Conservation (phyloP, 2,329 filamentous ascomycete genomes). For the Colletotrichum musae region DNA sequence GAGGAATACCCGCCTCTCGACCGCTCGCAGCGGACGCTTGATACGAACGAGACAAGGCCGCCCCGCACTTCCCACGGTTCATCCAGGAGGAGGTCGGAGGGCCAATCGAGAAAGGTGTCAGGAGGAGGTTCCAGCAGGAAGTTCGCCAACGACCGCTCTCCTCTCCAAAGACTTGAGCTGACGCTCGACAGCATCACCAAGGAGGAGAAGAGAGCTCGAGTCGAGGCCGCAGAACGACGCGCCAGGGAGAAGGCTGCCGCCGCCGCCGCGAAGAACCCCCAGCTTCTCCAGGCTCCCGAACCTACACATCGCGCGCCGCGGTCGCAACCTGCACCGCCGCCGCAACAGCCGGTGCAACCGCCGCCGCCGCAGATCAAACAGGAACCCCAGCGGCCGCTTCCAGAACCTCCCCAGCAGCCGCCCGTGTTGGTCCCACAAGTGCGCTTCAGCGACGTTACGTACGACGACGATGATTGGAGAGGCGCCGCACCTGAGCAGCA, state of each 20-base stretch:
- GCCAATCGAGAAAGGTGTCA: constrained; percentile 56
- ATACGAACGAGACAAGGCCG: constrained; percentile 42
- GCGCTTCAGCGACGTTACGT: constrained; percentile 24
- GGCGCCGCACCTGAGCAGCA: constrained; percentile 40
- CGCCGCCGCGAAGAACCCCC: constrained; percentile 51
- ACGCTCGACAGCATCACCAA: constrained; percentile 94
- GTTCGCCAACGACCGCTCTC: constrained; percentile 87
- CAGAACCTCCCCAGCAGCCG: constrained; percentile 27
- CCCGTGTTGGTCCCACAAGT: constrained; percentile 30
- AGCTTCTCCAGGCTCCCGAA: constrained; percentile 45
- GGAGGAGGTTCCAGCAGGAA: constrained; percentile 64
- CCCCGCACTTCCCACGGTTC: constrained; percentile 16
- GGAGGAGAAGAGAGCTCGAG: constrained; percentile 90
- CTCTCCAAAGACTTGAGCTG: constrained; percentile 92
- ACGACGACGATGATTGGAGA: constrained; percentile 21
- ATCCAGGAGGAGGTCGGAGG: constrained; percentile 35
- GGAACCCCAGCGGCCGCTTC: constrained; percentile 43
- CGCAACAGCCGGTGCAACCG: constrained; percentile 43
- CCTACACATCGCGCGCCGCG: constrained; percentile 42
- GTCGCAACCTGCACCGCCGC: constrained; percentile 43
- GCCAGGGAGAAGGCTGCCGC: constrained; percentile 71
- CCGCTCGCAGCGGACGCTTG: constrained; percentile 47
- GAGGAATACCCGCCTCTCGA: constrained; percentile 48
- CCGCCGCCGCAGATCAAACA: constrained; percentile 44
- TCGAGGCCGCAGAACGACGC: constrained; percentile 84